phyloP scores from a whole-genome alignment of 164 flowering plant species.

The Hamamelis virginiana region DNA sequence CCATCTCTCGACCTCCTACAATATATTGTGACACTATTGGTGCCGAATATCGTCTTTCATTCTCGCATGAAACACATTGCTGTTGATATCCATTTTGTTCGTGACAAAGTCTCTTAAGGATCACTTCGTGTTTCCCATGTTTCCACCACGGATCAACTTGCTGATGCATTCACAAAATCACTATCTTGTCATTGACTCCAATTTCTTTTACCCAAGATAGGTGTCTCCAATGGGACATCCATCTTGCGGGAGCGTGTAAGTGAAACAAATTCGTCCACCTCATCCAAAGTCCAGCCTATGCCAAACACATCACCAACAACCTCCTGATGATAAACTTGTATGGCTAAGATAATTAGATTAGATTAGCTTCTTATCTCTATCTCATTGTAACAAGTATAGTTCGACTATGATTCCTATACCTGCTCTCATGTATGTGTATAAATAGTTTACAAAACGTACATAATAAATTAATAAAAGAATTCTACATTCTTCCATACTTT shows the following conservation, averaged over 20 bases:
- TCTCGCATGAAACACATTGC: background rate
- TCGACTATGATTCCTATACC: too few species aligned
- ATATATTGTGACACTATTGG: background rate
- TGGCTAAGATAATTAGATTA: too few species aligned
- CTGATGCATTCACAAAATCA: background rate
- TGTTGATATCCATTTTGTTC: background rate
- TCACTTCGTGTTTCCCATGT: background rate
- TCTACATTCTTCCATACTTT: too few species aligned
- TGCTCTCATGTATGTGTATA: too few species aligned
- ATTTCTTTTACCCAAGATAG: background rate
- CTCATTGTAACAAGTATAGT: too few species aligned
- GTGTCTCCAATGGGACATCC: background rate
- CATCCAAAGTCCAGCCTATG: too few species aligned
- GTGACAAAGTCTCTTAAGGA: background rate
- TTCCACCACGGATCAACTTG: background rate
- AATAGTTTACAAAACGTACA: too few species aligned
- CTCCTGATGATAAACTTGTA: too few species aligned
- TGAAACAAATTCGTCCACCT: too few species aligned
- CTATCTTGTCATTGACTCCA: background rate
- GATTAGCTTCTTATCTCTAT: too few species aligned
- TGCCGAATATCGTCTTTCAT: background rate
- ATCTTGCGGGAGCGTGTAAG: background rate
- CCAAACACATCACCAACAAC: too few species aligned
- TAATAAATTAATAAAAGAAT: too few species aligned
- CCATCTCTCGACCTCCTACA: background rate